Base-by-base conservation (phyloP, 208 protist genomes). In the Crithidia brevicula region DNA sequence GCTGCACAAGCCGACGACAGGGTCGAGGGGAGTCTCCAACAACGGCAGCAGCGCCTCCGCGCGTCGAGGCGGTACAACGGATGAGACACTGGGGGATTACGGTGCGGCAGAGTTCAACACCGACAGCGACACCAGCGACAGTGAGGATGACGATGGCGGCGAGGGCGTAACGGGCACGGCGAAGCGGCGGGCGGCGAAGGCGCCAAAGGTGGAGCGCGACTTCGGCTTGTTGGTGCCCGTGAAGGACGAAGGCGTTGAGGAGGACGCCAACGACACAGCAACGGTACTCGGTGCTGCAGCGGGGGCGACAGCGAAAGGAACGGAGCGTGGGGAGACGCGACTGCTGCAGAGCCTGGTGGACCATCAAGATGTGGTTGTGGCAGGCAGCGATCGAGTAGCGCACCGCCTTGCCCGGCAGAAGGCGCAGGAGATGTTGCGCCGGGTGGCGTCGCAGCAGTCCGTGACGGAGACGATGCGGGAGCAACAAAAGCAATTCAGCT, bases 341-440 rank as follows among this genome's bases (percentile, higher is more conserved):
- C 36, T 95, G 49, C 67, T 95, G 34, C 70, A 82, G 59, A 54
- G 81, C 28, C 61, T 95, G 15, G 63, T 95, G 15, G 79, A 95
- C 51, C 79, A 78, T 1, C 54, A 83, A 25, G 74, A 87, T 34
- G 60, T 87, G 25, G 28, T 46, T 13, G 50, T 90, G 20, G 65
- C 75, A 0, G 81, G 80, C 20, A 72, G 40, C 20, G 84, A 95
- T 40, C 42, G 18, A 13, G 60, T 80, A 20, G 67, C 78, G 28
- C 82, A 78, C 11, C 78, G 63, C 3, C 73, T 95, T n/a, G 89
- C 89, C 15, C 72, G 72, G 11, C 43, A 78, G 42, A 79, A 72
- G 43, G 89, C 84, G 15, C 40, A 77, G 27, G 66, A 85, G 22
- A 84, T 92, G 75, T 42, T 77, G 45, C 81, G 81, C 18, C 83